Evolutionary conservation across 257 asterid species (phyloP), one percentile per base, ranked within the genome.

Genomic region (Petunia secreta): DNA sequence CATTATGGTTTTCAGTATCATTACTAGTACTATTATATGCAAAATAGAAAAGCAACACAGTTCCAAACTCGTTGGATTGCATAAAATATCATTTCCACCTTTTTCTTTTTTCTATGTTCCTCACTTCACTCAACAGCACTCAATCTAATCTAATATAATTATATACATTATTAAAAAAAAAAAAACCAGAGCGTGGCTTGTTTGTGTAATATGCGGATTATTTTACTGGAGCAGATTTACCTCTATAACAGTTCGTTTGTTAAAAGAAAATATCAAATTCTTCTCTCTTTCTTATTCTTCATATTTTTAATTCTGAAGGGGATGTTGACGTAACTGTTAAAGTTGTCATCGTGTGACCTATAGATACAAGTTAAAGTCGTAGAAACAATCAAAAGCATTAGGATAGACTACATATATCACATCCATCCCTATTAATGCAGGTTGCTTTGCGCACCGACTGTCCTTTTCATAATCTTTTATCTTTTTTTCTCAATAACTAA

Each of bases 111-210:
- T 10, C 44, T 48, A 11, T 48, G 25, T 48, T 46, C 76, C 76
- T 68, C 76, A 25, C 77, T 46, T 69, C 77, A 69, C 43, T 69
- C 59, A 71, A 9, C 77, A 71, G 25, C 77, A 71, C 43, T 71
- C 60, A 34, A 11, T 46, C 60, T 25, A 71, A 69, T 69, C 59
- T 69, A 25, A 69, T 41, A 48, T 46, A 25, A 25, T 25, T 25
- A 25, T 25, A 25, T 25, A 25, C 25, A 25, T 25, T 25, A 25
- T 25, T 25, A 25, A 25, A 25, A 25, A 25, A 25, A 25, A 25
- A 25, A 25, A 25, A 25, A 25, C 25, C 25, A 25, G 25, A 25
- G 25, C 25, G 25, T 25, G 25, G 25, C 25, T 25, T 25, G 25
- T 25, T 25, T 25, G 25, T 25, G 25, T 25, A 25, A 0, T 25